A percentile compares a stretch with the other conserved stretches of the same genome.
Conservation (phyloP, 176 grass and related monocot species). For the Aegilops bicornis region DNA sequence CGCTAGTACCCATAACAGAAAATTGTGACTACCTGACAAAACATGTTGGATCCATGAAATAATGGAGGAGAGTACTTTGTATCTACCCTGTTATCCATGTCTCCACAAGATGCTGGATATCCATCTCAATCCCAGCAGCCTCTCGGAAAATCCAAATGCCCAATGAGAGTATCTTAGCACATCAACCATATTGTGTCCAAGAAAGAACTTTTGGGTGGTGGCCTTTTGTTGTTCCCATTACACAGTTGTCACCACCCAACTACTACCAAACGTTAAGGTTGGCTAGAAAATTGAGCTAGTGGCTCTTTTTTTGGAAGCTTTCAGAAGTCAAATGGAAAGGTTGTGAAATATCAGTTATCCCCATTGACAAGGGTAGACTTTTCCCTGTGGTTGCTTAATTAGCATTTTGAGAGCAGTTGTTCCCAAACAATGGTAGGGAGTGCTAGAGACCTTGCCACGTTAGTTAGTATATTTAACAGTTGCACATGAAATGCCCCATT, state of each 20-base stretch:
- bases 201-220: slow-evolving; percentile 29
- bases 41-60: neutral
- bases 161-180: slow-evolving; percentile 1
- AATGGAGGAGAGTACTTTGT: neutral
- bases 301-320: slow-evolving; percentile 5
- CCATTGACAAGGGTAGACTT: neutral
- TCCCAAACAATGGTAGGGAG: neutral
- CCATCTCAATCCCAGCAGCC: slow-evolving; percentile 7
- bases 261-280: slow-evolving; percentile 9
- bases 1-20: neutral
- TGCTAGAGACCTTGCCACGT: neutral
- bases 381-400: neutral
- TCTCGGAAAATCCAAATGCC: slow-evolving; percentile 28
- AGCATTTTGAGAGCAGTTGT: neutral
- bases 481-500: neutral
- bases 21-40: neutral
- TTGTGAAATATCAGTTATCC: neutral
- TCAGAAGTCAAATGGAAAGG: slow-evolving; percentile 27
- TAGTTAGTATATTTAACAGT: neutral
- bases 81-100: slow-evolving; percentile 24
- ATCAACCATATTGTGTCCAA: slow-evolving; percentile 35
- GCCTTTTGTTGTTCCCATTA: slow-evolving; percentile 23
- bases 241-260: slow-evolving; percentile 41
- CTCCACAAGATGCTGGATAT: slow-evolving; percentile 29
- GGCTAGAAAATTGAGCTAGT: slow-evolving; percentile 7